A percentile compares a stretch with the other conserved stretches of the same genome.
Conservation (phyloP, 768 basidiomycete genomes). For the Chalciporus pseudorubinellus region DNA sequence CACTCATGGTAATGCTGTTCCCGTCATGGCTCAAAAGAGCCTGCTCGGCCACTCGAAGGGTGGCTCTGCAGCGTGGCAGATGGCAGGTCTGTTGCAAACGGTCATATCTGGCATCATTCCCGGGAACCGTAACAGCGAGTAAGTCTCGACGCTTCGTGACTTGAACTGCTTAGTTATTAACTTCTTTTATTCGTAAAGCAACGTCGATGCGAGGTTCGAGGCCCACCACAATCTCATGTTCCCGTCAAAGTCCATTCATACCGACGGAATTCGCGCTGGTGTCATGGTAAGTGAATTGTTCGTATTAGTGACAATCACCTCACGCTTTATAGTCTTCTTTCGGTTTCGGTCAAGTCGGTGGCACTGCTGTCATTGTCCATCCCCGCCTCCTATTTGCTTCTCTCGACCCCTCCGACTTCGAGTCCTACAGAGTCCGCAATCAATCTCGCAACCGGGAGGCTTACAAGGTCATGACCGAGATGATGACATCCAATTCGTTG, state of each 20-base stretch:
- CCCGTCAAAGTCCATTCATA: conserved; percentile 95
- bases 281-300: conserved; percentile 61
- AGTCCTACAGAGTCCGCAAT: conserved; percentile 71
- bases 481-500: conserved; percentile 91
- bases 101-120: conserved; percentile 85
- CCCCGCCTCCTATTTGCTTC: conserved; percentile 89
- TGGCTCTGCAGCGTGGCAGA: conserved; percentile 97
- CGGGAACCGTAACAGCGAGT: conserved; percentile 96
- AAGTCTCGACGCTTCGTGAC: conserved; percentile 37
- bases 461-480: conserved; percentile 91
- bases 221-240: conserved; percentile 91
- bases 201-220: conserved; percentile 90
- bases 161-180: neutral
- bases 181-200: conserved; percentile 44
- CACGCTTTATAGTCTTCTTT: conserved; percentile 68
- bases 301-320: neutral
- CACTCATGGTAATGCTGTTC: conserved; percentile 93
- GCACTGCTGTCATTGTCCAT: conserved; percentile 82
- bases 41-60: conserved; percentile 97
- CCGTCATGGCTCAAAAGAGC: conserved; percentile 96
- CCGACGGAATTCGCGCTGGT: conserved; percentile 87
- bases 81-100: conserved; percentile 87
- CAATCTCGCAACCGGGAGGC: conserved; percentile 62
- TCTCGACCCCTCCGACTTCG: conserved; percentile 74
- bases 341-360: conserved; percentile 99